Evolutionary conservation across 306 rosid species (phyloP).

Genomic region (Fagus crenata): DNA sequence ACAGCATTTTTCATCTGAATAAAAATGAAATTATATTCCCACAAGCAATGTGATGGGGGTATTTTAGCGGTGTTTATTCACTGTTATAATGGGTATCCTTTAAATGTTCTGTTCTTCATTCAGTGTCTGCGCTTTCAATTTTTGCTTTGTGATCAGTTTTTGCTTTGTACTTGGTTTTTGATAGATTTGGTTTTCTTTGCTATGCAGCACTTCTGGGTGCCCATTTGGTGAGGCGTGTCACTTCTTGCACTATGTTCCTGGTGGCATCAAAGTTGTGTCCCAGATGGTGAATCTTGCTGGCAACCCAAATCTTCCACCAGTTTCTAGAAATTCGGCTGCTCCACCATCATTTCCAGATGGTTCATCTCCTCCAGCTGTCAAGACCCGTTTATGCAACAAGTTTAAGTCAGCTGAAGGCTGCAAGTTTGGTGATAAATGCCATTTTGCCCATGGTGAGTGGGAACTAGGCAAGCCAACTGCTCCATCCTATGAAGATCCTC

Average conservation of each 20-base stretch:
- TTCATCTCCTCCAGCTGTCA: conserved; percentile 69
- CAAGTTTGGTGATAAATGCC: conserved; percentile 86
- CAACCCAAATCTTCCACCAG: conserved; percentile 50
- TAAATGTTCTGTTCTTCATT: no score
- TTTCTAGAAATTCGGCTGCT: conserved; percentile 44
- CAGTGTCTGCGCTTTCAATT: not conserved
- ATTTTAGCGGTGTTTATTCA: not conserved
- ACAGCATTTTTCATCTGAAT: not conserved
- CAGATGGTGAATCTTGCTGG: conserved; percentile 61
- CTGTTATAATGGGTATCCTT: not conserved
- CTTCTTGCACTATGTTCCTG: conserved; percentile 82
- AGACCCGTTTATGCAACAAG: conserved; percentile 81
- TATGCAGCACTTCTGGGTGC: conserved; percentile 89
- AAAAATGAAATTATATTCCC: not conserved
- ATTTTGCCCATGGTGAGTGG: conserved; percentile 76
- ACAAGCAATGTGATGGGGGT: not conserved
- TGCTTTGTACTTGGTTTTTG: not conserved
- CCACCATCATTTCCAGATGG: conserved; percentile 76
- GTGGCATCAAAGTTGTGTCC: conserved; percentile 73
- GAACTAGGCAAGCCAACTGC: conserved; percentile 73
- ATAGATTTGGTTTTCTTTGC: conserved; percentile 20
- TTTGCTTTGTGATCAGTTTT: no score
- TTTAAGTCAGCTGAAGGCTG: conserved; percentile 78
- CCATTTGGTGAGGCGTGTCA: conserved; percentile 94
- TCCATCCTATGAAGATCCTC: conserved; percentile 64